Conservation (phyloP, 129 eudicot species). For the Saposhnikovia divaricata region DNA sequence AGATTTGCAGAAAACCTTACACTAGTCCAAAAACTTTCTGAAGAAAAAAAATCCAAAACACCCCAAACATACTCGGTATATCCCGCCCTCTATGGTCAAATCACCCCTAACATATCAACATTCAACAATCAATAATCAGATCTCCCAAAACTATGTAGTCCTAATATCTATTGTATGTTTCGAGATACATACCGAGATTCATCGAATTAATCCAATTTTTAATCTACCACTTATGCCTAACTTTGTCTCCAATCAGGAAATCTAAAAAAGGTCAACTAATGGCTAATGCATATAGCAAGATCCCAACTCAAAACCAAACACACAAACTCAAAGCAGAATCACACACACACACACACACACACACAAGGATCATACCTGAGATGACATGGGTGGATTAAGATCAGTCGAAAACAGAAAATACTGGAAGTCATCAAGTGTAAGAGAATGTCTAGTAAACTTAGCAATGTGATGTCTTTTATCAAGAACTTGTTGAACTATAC, state of each 20-base stretch:
- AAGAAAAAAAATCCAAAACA: neutral
- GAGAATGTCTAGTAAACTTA: constrained; percentile 43
- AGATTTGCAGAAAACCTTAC: neutral
- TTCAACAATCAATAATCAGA: neutral
- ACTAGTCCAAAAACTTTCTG: neutral
- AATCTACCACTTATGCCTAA: neutral
- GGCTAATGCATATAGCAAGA: neutral
- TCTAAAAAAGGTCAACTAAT: neutral
- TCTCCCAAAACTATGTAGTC: neutral
- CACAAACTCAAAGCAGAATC: no score
- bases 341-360: no score
- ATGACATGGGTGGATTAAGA: constrained; percentile 57
- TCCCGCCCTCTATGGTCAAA: neutral
- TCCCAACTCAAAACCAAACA: neutral
- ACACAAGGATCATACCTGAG: constrained; percentile 15
- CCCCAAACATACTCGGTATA: neutral
- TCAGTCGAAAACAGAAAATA: constrained; percentile 58
- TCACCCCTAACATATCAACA: neutral
- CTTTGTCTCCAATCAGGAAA: neutral
- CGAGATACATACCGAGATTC: neutral
- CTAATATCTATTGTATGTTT: neutral
- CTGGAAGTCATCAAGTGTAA: constrained; percentile 74
- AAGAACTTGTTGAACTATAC: constrained; percentile 48
- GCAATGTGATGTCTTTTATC: constrained; percentile 46
- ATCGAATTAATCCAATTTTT: neutral